Conservation (phyloP, 2,329 filamentous ascomycete genomes). For the Penicillium digitatum region DNA sequence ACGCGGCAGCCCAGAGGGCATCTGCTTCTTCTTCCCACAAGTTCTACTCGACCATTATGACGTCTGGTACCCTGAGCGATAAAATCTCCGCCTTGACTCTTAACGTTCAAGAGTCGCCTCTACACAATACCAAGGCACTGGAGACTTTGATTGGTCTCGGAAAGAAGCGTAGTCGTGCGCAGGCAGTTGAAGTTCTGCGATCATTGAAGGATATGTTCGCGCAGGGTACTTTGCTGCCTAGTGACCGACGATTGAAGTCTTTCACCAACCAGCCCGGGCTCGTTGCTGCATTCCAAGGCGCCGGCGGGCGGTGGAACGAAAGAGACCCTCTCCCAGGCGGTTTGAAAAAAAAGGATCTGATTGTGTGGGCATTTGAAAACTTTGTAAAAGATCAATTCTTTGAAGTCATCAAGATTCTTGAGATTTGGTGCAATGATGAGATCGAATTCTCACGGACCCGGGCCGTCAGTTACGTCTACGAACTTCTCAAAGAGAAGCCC, state of each 20-base stretch:
- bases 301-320: constrained; percentile 60
- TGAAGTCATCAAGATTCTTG: constrained; percentile 83
- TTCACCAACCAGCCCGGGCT: constrained; percentile 79
- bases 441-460: constrained; percentile 87
- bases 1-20: constrained; percentile 65
- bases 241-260: constrained; percentile 71
- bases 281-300: constrained; percentile 64
- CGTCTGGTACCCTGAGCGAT: constrained; percentile 91
- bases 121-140: constrained; percentile 86
- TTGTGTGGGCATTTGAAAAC: constrained; percentile 89
- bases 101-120: constrained; percentile 89
- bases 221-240: constrained; percentile 78
- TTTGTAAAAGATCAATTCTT: constrained; percentile 95
- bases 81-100: constrained; percentile 94
- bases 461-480: constrained; percentile 86
- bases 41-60: constrained; percentile 96
- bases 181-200: constrained; percentile 86
- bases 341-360: constrained; percentile 70
- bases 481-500: constrained; percentile 88
- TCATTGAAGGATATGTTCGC: constrained; percentile 93
- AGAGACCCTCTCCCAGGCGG: constrained; percentile 69
- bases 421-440: constrained; percentile 91
- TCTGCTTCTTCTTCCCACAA: constrained; percentile 84
- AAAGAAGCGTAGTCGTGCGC: constrained; percentile 88
- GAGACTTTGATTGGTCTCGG: constrained; percentile 78